Conservation (phyloP, 768 basidiomycete genomes). For the Tricholomella constricta region DNA sequence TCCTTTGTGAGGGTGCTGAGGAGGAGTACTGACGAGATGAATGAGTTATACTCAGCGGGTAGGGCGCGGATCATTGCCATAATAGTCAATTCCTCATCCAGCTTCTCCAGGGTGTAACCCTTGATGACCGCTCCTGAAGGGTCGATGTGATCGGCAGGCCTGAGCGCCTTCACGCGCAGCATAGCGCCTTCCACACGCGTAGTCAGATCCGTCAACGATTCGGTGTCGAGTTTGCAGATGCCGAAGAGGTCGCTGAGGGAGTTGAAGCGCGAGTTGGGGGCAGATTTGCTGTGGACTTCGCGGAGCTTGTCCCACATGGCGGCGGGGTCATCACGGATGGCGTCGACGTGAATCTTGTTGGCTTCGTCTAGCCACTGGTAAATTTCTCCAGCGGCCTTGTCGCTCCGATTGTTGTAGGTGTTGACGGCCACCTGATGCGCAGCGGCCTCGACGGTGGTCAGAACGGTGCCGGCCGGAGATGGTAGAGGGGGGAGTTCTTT, state of each 20-base stretch:
- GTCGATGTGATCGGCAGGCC: background rate
- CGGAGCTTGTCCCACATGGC: background rate
- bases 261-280: background rate
- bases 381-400: too few relatives aligned
- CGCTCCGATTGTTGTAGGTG: background rate
- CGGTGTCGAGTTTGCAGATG: background rate
- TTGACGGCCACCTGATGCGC: too few relatives aligned
- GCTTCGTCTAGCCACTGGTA: too few relatives aligned
- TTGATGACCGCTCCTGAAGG: background rate
- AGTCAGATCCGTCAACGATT: background rate
- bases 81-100: slow-evolving; percentile 2
- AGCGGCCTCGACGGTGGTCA: background rate
- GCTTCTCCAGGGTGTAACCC: slow-evolving; percentile 1
- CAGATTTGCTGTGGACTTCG: slow-evolving; percentile 1
- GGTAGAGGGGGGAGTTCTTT: background rate
- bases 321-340: background rate
- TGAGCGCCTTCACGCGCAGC: background rate
- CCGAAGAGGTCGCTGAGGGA: background rate
- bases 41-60: background rate
- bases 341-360: background rate
- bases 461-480: too few relatives aligned
- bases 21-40: background rate
- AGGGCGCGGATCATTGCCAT: slow-evolving; percentile 6
- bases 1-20: background rate
- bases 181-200: background rate